Evolutionary conservation across 192 early-diverging fungal species (phyloP).

Genomic region (Podila epigama): DNA sequence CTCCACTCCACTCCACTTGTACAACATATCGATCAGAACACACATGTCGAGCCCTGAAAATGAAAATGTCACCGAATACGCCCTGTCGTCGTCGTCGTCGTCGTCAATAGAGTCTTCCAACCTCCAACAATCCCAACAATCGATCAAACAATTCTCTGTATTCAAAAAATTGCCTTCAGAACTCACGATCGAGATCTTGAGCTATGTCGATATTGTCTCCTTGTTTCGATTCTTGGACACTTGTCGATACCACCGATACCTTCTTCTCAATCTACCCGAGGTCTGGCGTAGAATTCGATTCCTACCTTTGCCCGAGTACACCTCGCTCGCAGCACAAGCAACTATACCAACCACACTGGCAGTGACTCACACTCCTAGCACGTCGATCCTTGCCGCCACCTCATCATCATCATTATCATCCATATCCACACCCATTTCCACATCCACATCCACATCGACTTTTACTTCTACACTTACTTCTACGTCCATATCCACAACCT

Average conservation of each 20-base stretch:
- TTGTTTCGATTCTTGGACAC: slow-evolving; percentile 55
- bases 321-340: not conserved
- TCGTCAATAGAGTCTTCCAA: no score
- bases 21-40: no score
- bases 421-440: no score
- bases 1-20: no score
- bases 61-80: no score
- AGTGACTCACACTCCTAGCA: not conserved
- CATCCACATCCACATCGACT: no score
- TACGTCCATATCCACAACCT: not conserved
- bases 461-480: not conserved
- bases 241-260: slow-evolving; percentile 47
- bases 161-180: slow-evolving; percentile 44
- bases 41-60: no score
- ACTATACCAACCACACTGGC: not conserved
- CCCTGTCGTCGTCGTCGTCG: no score
- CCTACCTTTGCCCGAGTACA: slow-evolving; percentile 34
- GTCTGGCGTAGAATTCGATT: slow-evolving; percentile 54
- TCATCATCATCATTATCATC: not conserved
- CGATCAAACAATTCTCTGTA: slow-evolving; percentile 5
- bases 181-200: slow-evolving; percentile 46
- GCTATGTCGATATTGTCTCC: slow-evolving; percentile 54
- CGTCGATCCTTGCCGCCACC: not conserved
- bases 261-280: slow-evolving; percentile 47
- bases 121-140: no score